Conservation (phyloP, 2,329 filamentous ascomycete species). For the Capronia coronata region DNA sequence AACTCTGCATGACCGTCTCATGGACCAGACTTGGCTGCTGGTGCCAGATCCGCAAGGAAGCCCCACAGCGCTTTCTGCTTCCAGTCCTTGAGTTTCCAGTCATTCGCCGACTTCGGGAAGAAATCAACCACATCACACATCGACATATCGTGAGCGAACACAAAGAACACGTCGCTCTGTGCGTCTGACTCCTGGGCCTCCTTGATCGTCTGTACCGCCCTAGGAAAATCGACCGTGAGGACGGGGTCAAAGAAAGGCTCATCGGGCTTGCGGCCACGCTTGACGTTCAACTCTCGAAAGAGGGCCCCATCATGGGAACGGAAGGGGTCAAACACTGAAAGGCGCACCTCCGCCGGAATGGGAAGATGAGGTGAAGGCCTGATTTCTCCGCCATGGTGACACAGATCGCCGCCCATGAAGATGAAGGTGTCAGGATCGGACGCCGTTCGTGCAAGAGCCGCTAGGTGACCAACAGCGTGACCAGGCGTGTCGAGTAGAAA, state of each 20-base stretch:
- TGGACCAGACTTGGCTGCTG: slow-evolving; percentile 1
- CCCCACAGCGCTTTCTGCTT: slow-evolving; percentile 21
- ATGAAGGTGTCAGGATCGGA: slow-evolving; percentile 37
- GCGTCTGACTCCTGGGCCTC: slow-evolving; percentile 26
- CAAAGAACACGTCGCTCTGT: slow-evolving; percentile 29
- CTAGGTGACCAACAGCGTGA: slow-evolving; percentile 44
- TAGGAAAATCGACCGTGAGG: slow-evolving; percentile 17
- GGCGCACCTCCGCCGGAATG: slow-evolving; percentile 7
- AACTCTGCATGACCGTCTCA: too few species aligned
- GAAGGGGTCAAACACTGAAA: neutral
- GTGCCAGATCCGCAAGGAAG: slow-evolving; percentile 20
- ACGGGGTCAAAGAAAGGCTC: slow-evolving; percentile 33
- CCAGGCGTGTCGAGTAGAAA: slow-evolving; percentile 46
- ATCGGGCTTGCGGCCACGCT: neutral
- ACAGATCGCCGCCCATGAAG: slow-evolving; percentile 47
- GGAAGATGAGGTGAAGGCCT: slow-evolving; percentile 11
- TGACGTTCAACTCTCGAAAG: slow-evolving; percentile 1
- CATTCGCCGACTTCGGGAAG: slow-evolving; percentile 10
- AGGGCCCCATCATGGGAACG: slow-evolving; percentile 4
- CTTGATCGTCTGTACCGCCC: slow-evolving; percentile 19
- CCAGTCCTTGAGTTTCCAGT: slow-evolving; percentile 31
- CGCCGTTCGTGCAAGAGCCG: slow-evolving; percentile 44
- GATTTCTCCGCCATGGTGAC: slow-evolving; percentile 36
- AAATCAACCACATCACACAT: slow-evolving; percentile 29
- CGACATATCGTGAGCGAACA: slow-evolving; percentile 30